Base-by-base conservation (phyloP, 306 rosid species). In the Inga oerstediana region DNA sequence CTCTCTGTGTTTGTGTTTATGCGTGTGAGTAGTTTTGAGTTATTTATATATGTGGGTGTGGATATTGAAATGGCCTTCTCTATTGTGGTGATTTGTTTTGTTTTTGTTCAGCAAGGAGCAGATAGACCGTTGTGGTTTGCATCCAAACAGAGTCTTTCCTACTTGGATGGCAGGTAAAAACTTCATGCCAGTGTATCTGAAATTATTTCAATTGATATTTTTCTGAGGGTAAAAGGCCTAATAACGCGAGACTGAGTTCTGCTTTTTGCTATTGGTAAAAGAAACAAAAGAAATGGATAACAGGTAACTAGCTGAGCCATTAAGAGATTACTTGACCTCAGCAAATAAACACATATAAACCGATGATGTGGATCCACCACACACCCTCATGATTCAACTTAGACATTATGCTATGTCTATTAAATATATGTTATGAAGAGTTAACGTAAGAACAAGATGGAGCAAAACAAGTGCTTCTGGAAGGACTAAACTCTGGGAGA, bases 91-190 rank as follows among this genome's bases (percentile, higher is more conserved):
- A 39, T 2, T 37, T 71, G 78, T 41, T 59, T 78, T 64, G 74
- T n/a, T 59, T 8, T 81, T 22, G 37, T 85, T 89, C 90, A 96
- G 98, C 98, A 92, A 94, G 97, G 98, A 81, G 94, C 93, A 11
- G 86, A 93, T 64, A 90, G 99, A 70, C 97, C 61, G 2, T 85
- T 96, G 85, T 96, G 99, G 99, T 93, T 94, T 77, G 99, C 99
- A n/a, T 96, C 99, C 81, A 92, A 96, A 85, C 99, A 96, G 74
- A 93, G 98, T 71, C 99, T 96, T 75, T 17, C 99, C 79, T 96
- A 96, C 93, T 88, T 96, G 91, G 98, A 96, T 79, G 99, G 99
- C 87, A 96, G 99, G 99, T 96, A 90, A 74, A 27, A 65, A 16
- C 46, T 46, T 24, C 71, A 7, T 80, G 49, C 13, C 46, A 41